Evolutionary conservation across 768 basidiomycete species (phyloP).

Genomic region (Lyophyllum shimeji): DNA sequence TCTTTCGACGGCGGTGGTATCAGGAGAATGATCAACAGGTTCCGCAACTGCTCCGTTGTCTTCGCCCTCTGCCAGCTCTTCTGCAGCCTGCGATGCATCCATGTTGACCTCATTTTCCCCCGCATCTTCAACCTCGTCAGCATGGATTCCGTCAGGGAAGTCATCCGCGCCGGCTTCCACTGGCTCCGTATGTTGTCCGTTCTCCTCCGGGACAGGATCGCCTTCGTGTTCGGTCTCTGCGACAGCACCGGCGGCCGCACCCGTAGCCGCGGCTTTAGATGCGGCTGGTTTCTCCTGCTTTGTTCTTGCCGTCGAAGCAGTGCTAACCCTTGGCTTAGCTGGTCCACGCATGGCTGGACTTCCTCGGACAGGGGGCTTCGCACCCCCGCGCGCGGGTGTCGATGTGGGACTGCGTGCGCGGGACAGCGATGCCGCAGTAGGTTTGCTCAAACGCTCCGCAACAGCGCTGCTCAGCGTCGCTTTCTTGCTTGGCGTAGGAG

Average conservation of each 20-base stretch:
- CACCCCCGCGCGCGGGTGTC: constrained; percentile 25
- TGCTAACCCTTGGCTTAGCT: constrained; percentile 18
- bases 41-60: neutral
- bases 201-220: constrained; percentile 10
- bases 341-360: constrained; percentile 27
- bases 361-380: constrained; percentile 27
- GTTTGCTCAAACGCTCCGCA: constrained; percentile 73
- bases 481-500: constrained; percentile 54
- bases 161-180: neutral
- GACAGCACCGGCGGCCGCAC: constrained; percentile 6
- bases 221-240: constrained; percentile 2
- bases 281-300: constrained; percentile 13
- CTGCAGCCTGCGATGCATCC: neutral
- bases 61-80: neutral
- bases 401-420: constrained; percentile 47
- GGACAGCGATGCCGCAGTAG: constrained; percentile 76
- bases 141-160: neutral
- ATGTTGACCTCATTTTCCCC: neutral
- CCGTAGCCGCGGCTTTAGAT: constrained; percentile 21
- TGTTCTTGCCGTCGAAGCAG: constrained; percentile 20
- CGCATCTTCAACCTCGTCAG: neutral
- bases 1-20: neutral
- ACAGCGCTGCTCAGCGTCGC: constrained; percentile 49
- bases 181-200: neutral
- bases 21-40: neutral